A percentile compares a stretch with the other conserved stretches of the same genome.
phyloP scores from a whole-genome alignment of 2,329 filamentous ascomycete species.

The Fusarium sp. region DNA sequence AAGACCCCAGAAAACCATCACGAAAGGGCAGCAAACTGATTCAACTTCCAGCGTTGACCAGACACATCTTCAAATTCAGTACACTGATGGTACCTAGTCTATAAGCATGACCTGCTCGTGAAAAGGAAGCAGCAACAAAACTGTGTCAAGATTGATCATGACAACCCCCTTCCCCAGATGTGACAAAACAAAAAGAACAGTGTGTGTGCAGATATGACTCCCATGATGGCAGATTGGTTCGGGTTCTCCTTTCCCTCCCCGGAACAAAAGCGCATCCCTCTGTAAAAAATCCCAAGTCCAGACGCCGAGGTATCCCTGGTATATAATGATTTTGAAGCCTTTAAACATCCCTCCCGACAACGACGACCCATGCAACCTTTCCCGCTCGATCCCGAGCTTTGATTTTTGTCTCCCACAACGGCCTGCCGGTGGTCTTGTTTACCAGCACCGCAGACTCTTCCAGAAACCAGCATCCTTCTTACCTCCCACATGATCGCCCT shows the following conservation, averaged over 20 bases:
- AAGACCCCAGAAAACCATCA: background rate
- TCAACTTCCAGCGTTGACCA: background rate
- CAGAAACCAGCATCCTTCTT: conserved; percentile 63
- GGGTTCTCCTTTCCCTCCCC: conserved; percentile 18
- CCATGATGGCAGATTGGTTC: conserved; percentile 36
- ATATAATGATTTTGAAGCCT: conserved; percentile 46
- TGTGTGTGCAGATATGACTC: conserved; percentile 33
- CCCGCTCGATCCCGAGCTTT: background rate
- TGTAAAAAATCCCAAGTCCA: conserved; percentile 33
- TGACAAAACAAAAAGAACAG: conserved; percentile 21
- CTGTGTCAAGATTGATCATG: conserved; percentile 15
- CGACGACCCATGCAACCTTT: conserved; percentile 16
- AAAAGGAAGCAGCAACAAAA: conserved; percentile 11
- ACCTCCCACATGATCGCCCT: conserved; percentile 58
- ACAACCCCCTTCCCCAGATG: conserved; percentile 19
- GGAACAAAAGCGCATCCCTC: conserved; percentile 30
- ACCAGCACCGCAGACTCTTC: conserved; percentile 70
- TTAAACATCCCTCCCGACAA: conserved; percentile 31
- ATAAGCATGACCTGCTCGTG: background rate
- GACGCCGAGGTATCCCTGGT: conserved; percentile 50
- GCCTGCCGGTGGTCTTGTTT: conserved; percentile 25
- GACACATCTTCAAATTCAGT: background rate
- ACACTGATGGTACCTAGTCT: conserved; percentile 5
- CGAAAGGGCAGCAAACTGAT: background rate
- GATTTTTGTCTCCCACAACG: background rate